Evolutionary conservation across 2,329 filamentous ascomycete species (phyloP).

Genomic region (Neofusicoccum cordaticola): DNA sequence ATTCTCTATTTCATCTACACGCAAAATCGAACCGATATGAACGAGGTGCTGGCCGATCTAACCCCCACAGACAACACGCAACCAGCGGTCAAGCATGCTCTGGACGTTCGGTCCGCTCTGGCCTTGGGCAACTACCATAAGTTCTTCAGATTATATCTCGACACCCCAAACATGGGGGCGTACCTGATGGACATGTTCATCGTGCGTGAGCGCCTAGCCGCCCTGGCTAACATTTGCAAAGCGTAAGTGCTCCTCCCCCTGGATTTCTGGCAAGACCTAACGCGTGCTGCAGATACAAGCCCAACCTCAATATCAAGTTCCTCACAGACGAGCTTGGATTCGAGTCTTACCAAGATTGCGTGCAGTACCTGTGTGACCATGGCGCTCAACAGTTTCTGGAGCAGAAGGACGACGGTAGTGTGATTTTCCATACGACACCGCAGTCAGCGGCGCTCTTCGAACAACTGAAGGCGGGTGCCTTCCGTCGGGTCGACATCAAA

Average conservation of each 20-base stretch:
- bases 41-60: conserved; percentile 98
- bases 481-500: conserved; percentile 91
- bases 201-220: conserved; percentile 84
- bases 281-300: conserved; percentile 70
- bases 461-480: conserved; percentile 67
- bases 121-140: conserved; percentile 95
- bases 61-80: conserved; percentile 92
- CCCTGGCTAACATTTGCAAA: conserved; percentile 89
- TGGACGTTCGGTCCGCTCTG: conserved; percentile 85
- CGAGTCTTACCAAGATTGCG: conserved; percentile 85
- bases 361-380: conserved; percentile 83
- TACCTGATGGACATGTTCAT: conserved; percentile 99
- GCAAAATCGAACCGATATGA: conserved; percentile 95
- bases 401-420: conserved; percentile 61
- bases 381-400: conserved; percentile 73
- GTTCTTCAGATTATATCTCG: conserved; percentile 94
- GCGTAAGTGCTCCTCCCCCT: conserved; percentile 60
- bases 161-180: conserved; percentile 93
- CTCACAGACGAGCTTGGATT: conserved; percentile 95
- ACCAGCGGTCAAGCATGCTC: conserved; percentile 79
- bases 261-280: background rate
- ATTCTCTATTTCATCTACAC: conserved; percentile 99
- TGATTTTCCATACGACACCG: conserved; percentile 45
- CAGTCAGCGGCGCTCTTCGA: conserved; percentile 61
- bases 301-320: conserved; percentile 82